phyloP scores from a whole-genome alignment of 1,284 basidiomycete genomes.

The Coniophora puteana region DNA sequence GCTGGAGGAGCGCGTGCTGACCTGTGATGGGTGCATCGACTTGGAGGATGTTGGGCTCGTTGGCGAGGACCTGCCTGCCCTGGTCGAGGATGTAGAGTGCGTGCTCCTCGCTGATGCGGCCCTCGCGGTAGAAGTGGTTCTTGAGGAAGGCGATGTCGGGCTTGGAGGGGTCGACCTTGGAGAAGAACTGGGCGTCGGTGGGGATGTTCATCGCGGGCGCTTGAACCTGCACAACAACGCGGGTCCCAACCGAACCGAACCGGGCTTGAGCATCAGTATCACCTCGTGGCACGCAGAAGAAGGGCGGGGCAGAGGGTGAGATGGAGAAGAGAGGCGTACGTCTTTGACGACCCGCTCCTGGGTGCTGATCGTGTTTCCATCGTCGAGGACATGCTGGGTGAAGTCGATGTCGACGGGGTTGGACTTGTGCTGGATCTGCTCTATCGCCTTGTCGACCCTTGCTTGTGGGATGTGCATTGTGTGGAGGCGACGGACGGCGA shows the following conservation, averaged over 20 bases:
- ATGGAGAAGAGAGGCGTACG: slow-evolving; percentile 37
- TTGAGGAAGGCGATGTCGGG: slow-evolving; percentile 98
- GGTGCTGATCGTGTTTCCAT: slow-evolving; percentile 82
- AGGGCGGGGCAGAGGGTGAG: neutral
- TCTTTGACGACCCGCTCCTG: slow-evolving; percentile 86
- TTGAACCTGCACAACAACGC: slow-evolving; percentile 70
- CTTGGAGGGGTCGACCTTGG: slow-evolving; percentile 77
- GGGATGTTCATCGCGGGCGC: slow-evolving; percentile 92
- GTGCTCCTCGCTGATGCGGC: slow-evolving; percentile 87
- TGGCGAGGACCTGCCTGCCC: slow-evolving; percentile 69
- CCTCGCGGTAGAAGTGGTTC: slow-evolving; percentile 98
- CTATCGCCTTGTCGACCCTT: slow-evolving; percentile 72
- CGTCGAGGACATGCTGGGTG: slow-evolving; percentile 85
- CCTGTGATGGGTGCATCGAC: slow-evolving; percentile 95
- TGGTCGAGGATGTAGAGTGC: slow-evolving; percentile 85
- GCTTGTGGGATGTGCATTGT: slow-evolving; percentile 40
- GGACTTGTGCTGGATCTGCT: slow-evolving; percentile 67
- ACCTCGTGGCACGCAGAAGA: slow-evolving; percentile 3
- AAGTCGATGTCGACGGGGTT: slow-evolving; percentile 76
- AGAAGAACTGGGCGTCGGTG: slow-evolving; percentile 92
- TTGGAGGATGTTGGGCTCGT: slow-evolving; percentile 83
- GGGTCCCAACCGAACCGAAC: slow-evolving; percentile 2
- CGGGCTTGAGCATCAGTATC: slow-evolving; percentile 3
- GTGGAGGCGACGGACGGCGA: slow-evolving; percentile 7
- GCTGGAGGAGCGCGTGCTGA: slow-evolving; percentile 24